These are phyloP conservation scores for Chimonanthus salicifolius DNA, from an alignment of 164 flowering plant species.

Conservation along the genomic window DNA sequence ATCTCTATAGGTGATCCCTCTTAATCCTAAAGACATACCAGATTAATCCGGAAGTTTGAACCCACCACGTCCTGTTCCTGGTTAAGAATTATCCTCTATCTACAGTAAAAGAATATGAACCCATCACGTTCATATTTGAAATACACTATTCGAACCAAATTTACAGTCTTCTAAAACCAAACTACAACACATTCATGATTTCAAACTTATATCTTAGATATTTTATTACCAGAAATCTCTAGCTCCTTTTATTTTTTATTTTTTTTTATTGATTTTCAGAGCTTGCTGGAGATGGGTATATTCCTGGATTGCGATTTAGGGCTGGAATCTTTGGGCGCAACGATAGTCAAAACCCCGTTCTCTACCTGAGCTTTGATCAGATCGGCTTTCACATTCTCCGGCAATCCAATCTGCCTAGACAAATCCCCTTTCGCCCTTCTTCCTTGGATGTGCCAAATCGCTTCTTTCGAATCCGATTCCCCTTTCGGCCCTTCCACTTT, in stretches of 20 bases:
- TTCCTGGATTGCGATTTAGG: slow-evolving; percentile 48
- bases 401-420: slow-evolving; percentile 55
- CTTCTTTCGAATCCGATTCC: slow-evolving; percentile 36
- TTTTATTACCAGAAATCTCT: neutral
- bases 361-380: slow-evolving; percentile 69
- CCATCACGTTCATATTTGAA: no score
- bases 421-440: slow-evolving; percentile 45
- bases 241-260: no score
- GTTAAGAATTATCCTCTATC: no score
- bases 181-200: neutral
- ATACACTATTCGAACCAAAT: no score
- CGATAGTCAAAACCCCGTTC: slow-evolving; percentile 61
- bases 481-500: slow-evolving; percentile 40
- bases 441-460: slow-evolving; percentile 57
- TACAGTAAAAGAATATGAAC: no score
- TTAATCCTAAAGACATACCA: no score
- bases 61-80: no score
- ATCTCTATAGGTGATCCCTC: no score
- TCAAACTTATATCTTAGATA: no score
- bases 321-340: slow-evolving; percentile 57
- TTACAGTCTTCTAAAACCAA: no score
- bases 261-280: slow-evolving; percentile 19
- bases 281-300: slow-evolving; percentile 64
- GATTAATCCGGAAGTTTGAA: no score
- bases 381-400: slow-evolving; percentile 74